Percentiles rank a stretch among this genome's conserved stretches.
These are phyloP conservation scores for Aspergillus olivimuriae DNA, from an alignment of 495 filamentous ascomycete species.

Conservation along the genomic window DNA sequence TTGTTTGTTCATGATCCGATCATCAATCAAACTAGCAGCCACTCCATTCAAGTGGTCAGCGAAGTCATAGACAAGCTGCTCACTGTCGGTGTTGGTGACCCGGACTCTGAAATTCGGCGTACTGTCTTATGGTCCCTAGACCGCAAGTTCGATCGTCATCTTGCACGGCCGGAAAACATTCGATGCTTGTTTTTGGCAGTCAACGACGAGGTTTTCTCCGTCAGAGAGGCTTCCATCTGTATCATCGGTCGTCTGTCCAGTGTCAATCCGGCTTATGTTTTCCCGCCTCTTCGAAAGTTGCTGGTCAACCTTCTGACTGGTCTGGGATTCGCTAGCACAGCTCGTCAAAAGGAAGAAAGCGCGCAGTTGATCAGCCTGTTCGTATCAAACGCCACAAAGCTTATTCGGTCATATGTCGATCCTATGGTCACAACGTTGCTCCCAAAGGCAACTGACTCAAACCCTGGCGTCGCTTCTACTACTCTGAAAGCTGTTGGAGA, in stretches of 20 bases:
- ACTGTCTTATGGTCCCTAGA: conserved; percentile 86
- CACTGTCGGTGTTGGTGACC: conserved; percentile 88
- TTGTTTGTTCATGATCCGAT: conserved; percentile 94
- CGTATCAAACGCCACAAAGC: conserved; percentile 78
- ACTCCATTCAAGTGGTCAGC: conserved; percentile 92
- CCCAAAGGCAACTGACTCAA: conserved; percentile 78
- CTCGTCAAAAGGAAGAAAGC: conserved; percentile 91
- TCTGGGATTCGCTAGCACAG: conserved; percentile 88
- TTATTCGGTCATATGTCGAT: conserved; percentile 93
- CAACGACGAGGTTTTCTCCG: conserved; percentile 89
- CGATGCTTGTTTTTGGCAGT: conserved; percentile 90
- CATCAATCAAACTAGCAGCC: conserved; percentile 92
- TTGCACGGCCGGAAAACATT: conserved; percentile 93
- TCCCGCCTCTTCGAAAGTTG: conserved; percentile 86
- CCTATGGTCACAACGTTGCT: conserved; percentile 87
- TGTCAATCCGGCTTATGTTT: conserved; percentile 94
- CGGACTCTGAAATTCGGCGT: conserved; percentile 78
- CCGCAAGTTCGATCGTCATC: conserved; percentile 87
- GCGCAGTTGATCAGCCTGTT: conserved; percentile 88
- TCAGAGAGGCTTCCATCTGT: conserved; percentile 88
- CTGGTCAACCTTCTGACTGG: conserved; percentile 94
- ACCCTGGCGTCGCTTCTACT: conserved; percentile 80
- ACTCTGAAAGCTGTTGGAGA: conserved; percentile 92
- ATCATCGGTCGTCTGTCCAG: conserved; percentile 91
- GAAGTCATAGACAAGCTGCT: conserved; percentile 96